A percentile compares a stretch with the other conserved stretches of the same genome.
Evolutionary conservation across 192 early-diverging fungal genomes (phyloP).

Genomic region (Coemansia sp.): DNA sequence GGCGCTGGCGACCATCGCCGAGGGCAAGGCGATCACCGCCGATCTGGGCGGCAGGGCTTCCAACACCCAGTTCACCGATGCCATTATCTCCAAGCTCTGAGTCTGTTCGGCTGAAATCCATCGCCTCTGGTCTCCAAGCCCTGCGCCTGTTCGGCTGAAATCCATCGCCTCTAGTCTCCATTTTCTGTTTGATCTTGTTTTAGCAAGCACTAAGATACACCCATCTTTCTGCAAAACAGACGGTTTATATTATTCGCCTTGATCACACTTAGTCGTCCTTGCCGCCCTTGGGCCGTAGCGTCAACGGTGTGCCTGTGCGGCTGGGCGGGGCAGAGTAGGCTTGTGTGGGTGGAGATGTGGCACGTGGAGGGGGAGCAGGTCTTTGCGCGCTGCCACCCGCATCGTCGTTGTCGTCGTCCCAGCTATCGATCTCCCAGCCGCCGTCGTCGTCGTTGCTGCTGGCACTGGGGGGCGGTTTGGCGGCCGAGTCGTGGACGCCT

Average conservation of each 20-base stretch:
- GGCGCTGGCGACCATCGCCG: slow-evolving; percentile 93
- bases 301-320: background rate
- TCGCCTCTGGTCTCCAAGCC: slow-evolving; percentile 66
- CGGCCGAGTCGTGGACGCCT: background rate
- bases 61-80: slow-evolving; percentile 83
- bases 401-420: slow-evolving; percentile 26
- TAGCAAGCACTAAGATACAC: background rate
- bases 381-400: slow-evolving; percentile 4
- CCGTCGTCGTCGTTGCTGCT: background rate
- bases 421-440: slow-evolving; percentile 28
- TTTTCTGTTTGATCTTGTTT: background rate
- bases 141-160: background rate
- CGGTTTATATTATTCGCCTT: no score
- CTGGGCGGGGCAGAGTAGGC: background rate
- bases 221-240: background rate
- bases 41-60: slow-evolving; percentile 89
- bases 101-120: no score
- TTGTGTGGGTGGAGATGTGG: background rate
- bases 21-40: slow-evolving; percentile 84
- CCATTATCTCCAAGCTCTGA: slow-evolving; percentile 74
- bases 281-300: slow-evolving; percentile 17
- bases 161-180: background rate
- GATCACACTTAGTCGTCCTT: slow-evolving; percentile 19
- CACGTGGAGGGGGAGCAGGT: background rate
- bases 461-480: no score